Base-by-base conservation (phyloP, 2,329 filamentous ascomycete species). In the Karstenula rhodostoma region DNA sequence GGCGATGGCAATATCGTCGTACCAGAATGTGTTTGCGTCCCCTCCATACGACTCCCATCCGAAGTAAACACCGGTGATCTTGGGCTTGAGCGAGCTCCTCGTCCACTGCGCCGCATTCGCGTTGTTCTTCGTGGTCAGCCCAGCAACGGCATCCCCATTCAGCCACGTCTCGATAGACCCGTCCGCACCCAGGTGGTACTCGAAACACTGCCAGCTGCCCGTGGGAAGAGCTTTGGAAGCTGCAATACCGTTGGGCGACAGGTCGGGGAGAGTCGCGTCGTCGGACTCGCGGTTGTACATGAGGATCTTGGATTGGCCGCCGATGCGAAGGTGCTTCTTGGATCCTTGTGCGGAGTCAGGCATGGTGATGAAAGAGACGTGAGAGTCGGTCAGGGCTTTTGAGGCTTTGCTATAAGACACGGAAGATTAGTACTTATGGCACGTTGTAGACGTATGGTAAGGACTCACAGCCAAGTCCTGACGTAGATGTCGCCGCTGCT, bases 251-350 rank as follows among this genome's bases (percentile, higher is more conserved):
- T 86, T 79, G 0, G 86, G 86, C 0, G 84, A 87, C 22, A 88
- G 82, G 58, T 88, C 85, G 0, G 86, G 86, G 0, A 89, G 83
- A 0, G 86, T 88, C 0, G 86, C 86, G 61, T 89, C 86, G 72
- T 88, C 86, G 17, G 82, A 81, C 69, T 89, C 86, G 72, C 85
- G 85, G 80, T 88, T 88, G 80, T 85, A 88, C 86, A 88, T 88
- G 35, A 88, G 75, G 69, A 89, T 88, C 64, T 83, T 81, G 77
- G 77, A 83, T 74, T 88, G 86, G 5, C 86, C 86, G 46, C 86
- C 86, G 60, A 89, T 87, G 58, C 86, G 85, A 33, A 89, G 84
- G 67, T 88, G 85, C 76, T 88, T 88, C 56, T 83, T 83, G 47
- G 74, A 72, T 60, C 83, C 85, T 61, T 85, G 85, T 1, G 84